Evolutionary conservation across 2,329 filamentous ascomycete species (phyloP).

Genomic region (Piedraia hortae): DNA sequence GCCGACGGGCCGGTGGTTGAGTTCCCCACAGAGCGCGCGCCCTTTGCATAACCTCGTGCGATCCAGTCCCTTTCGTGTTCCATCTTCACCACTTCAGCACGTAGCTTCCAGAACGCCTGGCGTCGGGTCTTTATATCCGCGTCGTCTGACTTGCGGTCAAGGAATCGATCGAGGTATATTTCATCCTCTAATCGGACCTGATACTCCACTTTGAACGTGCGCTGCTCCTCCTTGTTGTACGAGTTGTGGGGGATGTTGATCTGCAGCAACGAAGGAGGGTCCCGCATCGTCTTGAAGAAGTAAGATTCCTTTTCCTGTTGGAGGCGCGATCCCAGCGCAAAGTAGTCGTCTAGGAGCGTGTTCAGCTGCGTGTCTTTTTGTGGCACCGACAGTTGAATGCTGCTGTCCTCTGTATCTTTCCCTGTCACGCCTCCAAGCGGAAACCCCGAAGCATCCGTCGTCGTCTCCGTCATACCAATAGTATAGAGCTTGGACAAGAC

Average conservation of each 20-base stretch:
- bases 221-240: constrained; percentile 30
- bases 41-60: constrained; percentile 3
- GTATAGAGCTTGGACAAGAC: constrained; percentile 7
- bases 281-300: constrained; percentile 41
- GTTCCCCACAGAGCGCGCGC: too few species aligned
- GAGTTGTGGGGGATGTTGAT: constrained; percentile 67
- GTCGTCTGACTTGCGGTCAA: constrained; percentile 38
- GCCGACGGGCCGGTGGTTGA: constrained; percentile 9
- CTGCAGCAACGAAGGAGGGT: constrained; percentile 53
- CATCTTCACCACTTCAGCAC: constrained; percentile 25
- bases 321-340: constrained; percentile 45
- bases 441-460: constrained; percentile 4
- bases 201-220: constrained; percentile 45
- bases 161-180: constrained; percentile 71
- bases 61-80: constrained; percentile 9
- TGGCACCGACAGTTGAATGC: constrained; percentile 33
- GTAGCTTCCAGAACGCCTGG: constrained; percentile 46
- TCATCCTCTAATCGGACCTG: constrained; percentile 54
- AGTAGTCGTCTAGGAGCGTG: constrained; percentile 58
- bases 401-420: constrained; percentile 25
- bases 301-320: too few species aligned
- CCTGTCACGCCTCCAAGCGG: constrained; percentile 3
- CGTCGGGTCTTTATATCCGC: constrained; percentile 35
- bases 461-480: constrained; percentile 4
- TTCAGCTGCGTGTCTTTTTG: constrained; percentile 41